Conservation (phyloP, 257 asterid genomes). For the Euphrasia confusa region DNA sequence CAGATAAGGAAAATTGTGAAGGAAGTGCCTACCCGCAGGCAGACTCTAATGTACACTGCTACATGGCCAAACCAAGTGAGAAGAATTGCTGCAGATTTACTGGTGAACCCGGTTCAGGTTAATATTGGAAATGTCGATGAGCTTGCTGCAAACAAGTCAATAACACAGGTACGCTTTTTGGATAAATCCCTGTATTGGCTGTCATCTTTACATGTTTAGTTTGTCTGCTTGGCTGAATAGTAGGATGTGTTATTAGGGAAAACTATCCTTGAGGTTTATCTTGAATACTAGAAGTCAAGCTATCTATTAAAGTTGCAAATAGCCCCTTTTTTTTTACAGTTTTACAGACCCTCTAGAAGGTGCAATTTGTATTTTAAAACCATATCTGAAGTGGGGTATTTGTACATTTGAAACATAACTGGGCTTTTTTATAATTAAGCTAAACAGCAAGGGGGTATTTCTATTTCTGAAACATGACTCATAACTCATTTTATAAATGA, state of each 20-base stretch:
- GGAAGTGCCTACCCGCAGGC: slow-evolving; percentile 75
- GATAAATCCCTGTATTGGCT: neutral
- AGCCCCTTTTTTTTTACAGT: neutral
- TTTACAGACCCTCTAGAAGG: neutral
- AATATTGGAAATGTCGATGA: slow-evolving; percentile 85
- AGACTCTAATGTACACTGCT: slow-evolving; percentile 91
- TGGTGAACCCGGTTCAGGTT: slow-evolving; percentile 75
- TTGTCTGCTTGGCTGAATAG: slow-evolving; percentile 16
- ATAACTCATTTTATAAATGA: neutral
- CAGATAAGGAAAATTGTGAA: slow-evolving; percentile 93
- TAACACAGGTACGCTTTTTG: slow-evolving; percentile 56
- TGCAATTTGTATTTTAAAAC: neutral
- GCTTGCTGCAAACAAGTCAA: slow-evolving; percentile 86
- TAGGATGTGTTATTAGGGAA: slow-evolving; percentile 2
- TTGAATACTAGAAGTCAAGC: neutral
- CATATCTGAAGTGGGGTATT: neutral
- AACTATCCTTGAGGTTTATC: neutral
- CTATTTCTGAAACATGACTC: neutral
- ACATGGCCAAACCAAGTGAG: slow-evolving; percentile 97
- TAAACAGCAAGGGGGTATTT: neutral
- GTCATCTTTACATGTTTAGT: neutral
- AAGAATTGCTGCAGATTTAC: slow-evolving; percentile 78
- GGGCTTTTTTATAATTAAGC: neutral
- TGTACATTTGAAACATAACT: neutral
- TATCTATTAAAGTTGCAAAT: neutral